A percentile compares a stretch with the other conserved stretches of the same genome.
Evolutionary conservation across 2,329 filamentous ascomycete genomes (phyloP).

Genomic region (Pezizomycotina sp.): DNA sequence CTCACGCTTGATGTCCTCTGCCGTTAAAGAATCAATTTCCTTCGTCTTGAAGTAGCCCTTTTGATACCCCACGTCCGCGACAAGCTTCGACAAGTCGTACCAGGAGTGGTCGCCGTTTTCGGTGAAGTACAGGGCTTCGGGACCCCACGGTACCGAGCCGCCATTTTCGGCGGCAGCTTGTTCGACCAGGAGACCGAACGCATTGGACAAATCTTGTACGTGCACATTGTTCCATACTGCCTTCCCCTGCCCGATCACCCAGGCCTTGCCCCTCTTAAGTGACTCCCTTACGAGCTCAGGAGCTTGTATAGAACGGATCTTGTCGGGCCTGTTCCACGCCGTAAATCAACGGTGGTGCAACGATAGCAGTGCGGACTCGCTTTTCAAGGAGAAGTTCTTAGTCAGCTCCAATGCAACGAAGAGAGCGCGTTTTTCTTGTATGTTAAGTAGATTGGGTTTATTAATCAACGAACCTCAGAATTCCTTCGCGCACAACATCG

Average conservation of each 20-base stretch:
- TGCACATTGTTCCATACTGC: constrained; percentile 39
- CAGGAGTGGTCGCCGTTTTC: constrained; percentile 22
- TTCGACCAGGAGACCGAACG: constrained; percentile 34
- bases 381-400: no score
- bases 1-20: constrained; percentile 1
- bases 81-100: constrained; percentile 3
- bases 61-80: constrained; percentile 4
- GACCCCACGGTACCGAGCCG: constrained; percentile 28
- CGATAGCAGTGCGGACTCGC: no score
- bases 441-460: no score
- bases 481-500: no score
- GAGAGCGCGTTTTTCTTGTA: no score
- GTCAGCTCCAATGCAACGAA: no score
- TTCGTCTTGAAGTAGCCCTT: constrained; percentile 5
- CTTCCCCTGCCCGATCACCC: constrained; percentile 33
- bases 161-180: constrained; percentile 28
- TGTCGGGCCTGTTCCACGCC: no score
- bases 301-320: no score
- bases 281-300: no score
- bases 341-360: no score
- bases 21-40: constrained; percentile 3
- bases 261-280: no score
- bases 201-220: constrained; percentile 34
- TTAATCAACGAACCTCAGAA: no score
- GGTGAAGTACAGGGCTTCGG: constrained; percentile 30